phyloP scores from a whole-genome alignment of 2,329 filamentous ascomycete genomes.

The Aspergillus hiratsukae region DNA sequence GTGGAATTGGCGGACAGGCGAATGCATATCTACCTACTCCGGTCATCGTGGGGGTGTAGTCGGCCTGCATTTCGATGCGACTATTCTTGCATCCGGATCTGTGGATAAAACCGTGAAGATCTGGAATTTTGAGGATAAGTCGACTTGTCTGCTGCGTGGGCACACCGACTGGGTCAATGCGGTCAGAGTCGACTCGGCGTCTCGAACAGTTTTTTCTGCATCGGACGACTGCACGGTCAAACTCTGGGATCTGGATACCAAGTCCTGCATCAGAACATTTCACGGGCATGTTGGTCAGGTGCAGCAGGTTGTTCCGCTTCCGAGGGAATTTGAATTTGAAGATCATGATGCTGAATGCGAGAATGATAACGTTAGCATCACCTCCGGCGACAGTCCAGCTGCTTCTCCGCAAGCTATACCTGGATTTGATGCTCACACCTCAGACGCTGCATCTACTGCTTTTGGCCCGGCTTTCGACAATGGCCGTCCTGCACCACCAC shows the following conservation, averaged over 20 bases:
- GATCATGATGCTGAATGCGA: constrained; percentile 56
- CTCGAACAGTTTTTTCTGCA: constrained; percentile 83
- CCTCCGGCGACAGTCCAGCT: constrained; percentile 26
- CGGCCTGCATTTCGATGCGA: constrained; percentile 78
- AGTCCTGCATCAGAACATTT: constrained; percentile 70
- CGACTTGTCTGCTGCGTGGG: constrained; percentile 72
- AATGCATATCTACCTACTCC: constrained; percentile 74
- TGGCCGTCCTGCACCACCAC: constrained; percentile 68
- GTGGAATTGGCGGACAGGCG: constrained; percentile 94
- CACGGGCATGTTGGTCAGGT: constrained; percentile 92
- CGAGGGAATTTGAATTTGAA: constrained; percentile 84
- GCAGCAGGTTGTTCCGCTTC: constrained; percentile 81
- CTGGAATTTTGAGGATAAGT: constrained; percentile 84
- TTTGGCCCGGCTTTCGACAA: constrained; percentile 62
- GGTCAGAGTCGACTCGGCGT: constrained; percentile 78
- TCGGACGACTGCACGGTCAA: constrained; percentile 91
- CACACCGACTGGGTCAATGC: constrained; percentile 96
- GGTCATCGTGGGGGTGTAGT: constrained; percentile 81
- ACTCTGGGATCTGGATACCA: constrained; percentile 87
- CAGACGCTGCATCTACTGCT: constrained; percentile 44
- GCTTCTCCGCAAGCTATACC: constrained; percentile 21
- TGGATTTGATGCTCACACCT: constrained; percentile 19
- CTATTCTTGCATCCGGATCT: constrained; percentile 81
- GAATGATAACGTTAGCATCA: constrained; percentile 50
- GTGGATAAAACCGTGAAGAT: constrained; percentile 87